Evolutionary conservation across 1,284 basidiomycete genomes (phyloP), one percentile per base, ranked within the genome.

Genomic region (Erythrobasidium hasegawianum): DNA sequence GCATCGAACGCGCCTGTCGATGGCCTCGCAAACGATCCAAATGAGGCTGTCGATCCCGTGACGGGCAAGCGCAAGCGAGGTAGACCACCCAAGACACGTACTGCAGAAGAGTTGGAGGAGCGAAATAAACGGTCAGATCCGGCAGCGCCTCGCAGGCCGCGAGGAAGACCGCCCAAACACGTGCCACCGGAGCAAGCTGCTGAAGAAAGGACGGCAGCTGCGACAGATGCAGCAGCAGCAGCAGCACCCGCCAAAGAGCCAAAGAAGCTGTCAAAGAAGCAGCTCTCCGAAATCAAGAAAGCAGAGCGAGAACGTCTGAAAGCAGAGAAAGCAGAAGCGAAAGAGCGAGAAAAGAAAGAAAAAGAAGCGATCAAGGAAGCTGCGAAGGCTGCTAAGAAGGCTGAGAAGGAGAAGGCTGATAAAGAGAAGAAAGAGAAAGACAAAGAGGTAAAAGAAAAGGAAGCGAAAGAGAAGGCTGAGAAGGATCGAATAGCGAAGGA

Each of bases 121-220:
- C 9, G 43, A 16, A 41, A 55, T 16, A 33, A 54, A 24, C 52
- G 61, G 1, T 14, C 54, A n/a, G 61, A 64, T 29, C 61, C 61
- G 2, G 33, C 52, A 9, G 49, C 49, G 29, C 61, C 61, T 5
- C 52, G 54, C 33, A 45, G 64, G 27, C 61, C 61, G 8, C 52
- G 68, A 18, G 68, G 68, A 1, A 57, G 68, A 41, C 68, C 68
- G 7, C 68, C 68, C 8, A 69, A 69, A 52, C 45, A 66, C 26
- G 64, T 55, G 11, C 33, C 33, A 24, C 53, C 65, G 49, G 59
- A 56, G 16, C 49, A 52, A 3, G 49, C 52, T 50, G 2, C 49
- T 24, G 33, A 62, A 22, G 24, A 54, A 13, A 20, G 22, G 5
- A 10, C 4, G 3, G 52, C n/a, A n/a, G 52, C 22, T 8, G 16